phyloP scores from a whole-genome alignment of 1,284 basidiomycete species.

The Ustilago hordei region DNA sequence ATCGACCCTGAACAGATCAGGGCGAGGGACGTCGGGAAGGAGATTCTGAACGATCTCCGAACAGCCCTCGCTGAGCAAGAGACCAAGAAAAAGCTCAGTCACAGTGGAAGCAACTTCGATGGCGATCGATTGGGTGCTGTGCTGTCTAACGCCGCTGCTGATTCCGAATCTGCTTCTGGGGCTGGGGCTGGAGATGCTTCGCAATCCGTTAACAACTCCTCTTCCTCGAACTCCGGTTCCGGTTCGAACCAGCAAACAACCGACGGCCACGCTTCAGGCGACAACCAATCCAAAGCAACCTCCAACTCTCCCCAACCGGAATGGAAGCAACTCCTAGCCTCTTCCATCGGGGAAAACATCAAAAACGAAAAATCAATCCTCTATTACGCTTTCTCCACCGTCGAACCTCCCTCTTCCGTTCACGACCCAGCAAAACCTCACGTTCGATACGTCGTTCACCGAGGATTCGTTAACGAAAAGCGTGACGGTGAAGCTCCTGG shows the following conservation, averaged over 20 bases:
- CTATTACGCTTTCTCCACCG: slow-evolving; percentile 65
- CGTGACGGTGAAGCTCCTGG: slow-evolving; percentile 51
- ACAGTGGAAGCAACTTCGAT: slow-evolving; percentile 22
- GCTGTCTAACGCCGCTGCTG: slow-evolving; percentile 22
- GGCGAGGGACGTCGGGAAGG: slow-evolving; percentile 23
- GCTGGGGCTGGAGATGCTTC: background rate
- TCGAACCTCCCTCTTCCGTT: slow-evolving; percentile 42
- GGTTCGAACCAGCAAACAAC: slow-evolving; percentile 21
- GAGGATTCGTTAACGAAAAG: slow-evolving; percentile 70
- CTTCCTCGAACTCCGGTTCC: background rate
- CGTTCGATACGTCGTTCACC: slow-evolving; percentile 69
- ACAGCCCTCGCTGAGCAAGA: slow-evolving; percentile 24
- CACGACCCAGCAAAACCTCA: slow-evolving; percentile 57
- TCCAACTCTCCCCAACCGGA: slow-evolving; percentile 57
- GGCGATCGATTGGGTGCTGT: slow-evolving; percentile 38
- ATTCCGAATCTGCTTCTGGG: slow-evolving; percentile 2
- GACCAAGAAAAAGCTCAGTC: slow-evolving; percentile 10
- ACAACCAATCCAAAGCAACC: slow-evolving; percentile 38
- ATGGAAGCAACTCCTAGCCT: slow-evolving; percentile 60
- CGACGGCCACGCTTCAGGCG: slow-evolving; percentile 35
- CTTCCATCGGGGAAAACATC: slow-evolving; percentile 50
- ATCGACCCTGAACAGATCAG: slow-evolving; percentile 37
- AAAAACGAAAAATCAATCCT: slow-evolving; percentile 63
- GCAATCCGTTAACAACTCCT: background rate
- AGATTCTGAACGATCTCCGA: slow-evolving; percentile 33